phyloP scores from a whole-genome alignment of 176 grass and related monocot genomes.

The Coix lacrymajobi region DNA sequence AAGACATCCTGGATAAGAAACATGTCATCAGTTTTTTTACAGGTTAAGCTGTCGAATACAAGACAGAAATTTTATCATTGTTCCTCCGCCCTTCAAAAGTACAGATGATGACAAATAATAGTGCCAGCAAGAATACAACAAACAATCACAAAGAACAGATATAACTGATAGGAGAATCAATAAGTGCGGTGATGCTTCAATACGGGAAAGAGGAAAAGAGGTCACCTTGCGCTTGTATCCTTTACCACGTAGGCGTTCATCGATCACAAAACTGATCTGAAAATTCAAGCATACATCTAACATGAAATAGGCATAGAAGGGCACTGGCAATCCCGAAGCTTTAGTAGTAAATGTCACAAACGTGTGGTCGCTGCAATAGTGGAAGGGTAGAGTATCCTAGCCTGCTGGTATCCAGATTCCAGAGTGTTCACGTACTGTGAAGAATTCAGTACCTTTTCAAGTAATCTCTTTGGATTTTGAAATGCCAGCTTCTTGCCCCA shows the following conservation, averaged over 20 bases:
- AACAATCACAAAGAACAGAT: background rate
- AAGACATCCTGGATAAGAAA: conserved; percentile 68
- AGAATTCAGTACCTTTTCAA: conserved; percentile 47
- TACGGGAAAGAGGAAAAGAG: background rate
- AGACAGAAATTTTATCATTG: conserved; percentile 10
- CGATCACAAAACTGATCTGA: conserved; percentile 86
- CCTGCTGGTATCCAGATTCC: background rate
- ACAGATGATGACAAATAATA: background rate
- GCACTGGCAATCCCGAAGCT: conserved; percentile 3
- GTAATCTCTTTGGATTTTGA: conserved; percentile 72
- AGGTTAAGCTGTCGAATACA: background rate
- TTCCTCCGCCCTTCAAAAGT: background rate
- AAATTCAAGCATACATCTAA: conserved; percentile 14
- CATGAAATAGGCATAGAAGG: background rate
- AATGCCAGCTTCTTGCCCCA: conserved; percentile 77
- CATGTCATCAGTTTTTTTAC: conserved; percentile 11
- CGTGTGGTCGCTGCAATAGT: background rate
- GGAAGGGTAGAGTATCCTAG: background rate
- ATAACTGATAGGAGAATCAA: background rate
- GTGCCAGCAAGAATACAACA: background rate
- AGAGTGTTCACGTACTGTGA: background rate
- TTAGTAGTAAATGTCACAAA: background rate
- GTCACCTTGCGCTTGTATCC: conserved; percentile 86
- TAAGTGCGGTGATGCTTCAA: background rate
- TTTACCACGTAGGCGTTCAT: conserved; percentile 82